These are phyloP conservation scores for Colletotrichum endophyticum DNA, from an alignment of 2,329 filamentous ascomycete species.

Conservation along the genomic window DNA sequence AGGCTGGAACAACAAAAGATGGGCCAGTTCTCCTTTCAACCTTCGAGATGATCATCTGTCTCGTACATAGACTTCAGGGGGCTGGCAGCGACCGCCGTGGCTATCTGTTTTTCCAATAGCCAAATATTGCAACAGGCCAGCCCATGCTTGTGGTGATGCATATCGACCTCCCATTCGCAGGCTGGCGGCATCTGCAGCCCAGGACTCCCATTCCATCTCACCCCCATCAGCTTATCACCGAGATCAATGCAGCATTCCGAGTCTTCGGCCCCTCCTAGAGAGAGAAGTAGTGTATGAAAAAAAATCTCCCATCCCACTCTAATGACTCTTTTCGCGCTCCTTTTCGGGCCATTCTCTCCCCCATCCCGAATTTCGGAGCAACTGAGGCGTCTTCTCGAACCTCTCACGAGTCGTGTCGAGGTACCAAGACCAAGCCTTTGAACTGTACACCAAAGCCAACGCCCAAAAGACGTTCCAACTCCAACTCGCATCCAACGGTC, in stretches of 20 bases:
- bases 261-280: neutral
- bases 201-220: slow-evolving; percentile 7
- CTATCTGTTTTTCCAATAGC: neutral
- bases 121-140: neutral
- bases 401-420: slow-evolving; percentile 2
- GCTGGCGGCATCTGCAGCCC: neutral
- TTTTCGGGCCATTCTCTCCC: neutral
- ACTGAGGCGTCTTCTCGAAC: neutral
- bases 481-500: neutral
- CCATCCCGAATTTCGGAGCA: slow-evolving; percentile 16
- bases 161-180: neutral
- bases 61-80: neutral
- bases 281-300: neutral
- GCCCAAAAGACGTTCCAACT: neutral
- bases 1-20: neutral
- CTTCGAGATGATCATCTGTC: neutral
- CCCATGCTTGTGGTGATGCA: slow-evolving; percentile 8
- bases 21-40: neutral
- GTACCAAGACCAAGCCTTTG: neutral
- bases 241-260: slow-evolving; percentile 16
- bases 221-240: slow-evolving; percentile 12
- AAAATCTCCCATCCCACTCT: neutral
- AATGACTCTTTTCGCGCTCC: neutral
- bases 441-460: neutral
- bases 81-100: neutral